phyloP scores from a whole-genome alignment of 2,329 filamentous ascomycete genomes.

The Coleophoma cylindrospora region DNA sequence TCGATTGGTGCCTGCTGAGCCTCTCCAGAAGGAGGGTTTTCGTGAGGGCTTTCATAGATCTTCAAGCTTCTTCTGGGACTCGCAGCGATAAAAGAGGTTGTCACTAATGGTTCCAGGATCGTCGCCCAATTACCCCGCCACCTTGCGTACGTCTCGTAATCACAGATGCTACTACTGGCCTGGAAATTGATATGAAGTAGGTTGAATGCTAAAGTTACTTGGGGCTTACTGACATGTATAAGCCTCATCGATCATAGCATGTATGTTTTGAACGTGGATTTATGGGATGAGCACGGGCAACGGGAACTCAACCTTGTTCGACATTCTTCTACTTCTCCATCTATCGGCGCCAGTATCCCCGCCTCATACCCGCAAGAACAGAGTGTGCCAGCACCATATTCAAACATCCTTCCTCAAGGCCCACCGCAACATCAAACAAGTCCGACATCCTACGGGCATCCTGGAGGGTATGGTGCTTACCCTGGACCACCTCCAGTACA shows the following conservation, averaged over 20 bases:
- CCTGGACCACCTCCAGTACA: slow-evolving; percentile 17
- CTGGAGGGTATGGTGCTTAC: background rate
- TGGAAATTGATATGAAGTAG: slow-evolving; percentile 81
- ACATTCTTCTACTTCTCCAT: slow-evolving; percentile 62
- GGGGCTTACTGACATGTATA: slow-evolving; percentile 12
- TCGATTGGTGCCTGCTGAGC: no score
- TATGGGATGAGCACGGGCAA: slow-evolving; percentile 57
- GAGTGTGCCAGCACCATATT: slow-evolving; percentile 28
- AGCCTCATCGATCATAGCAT: slow-evolving; percentile 66
- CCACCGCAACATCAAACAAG: slow-evolving; percentile 1
- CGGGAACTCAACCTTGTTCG: slow-evolving; percentile 65
- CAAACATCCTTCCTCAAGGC: slow-evolving; percentile 13
- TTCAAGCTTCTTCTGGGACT: no score
- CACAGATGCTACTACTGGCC: slow-evolving; percentile 65
- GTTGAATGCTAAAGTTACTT: slow-evolving; percentile 31
- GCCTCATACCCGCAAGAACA: slow-evolving; percentile 64
- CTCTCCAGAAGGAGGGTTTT: no score
- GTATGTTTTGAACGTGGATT: slow-evolving; percentile 64
- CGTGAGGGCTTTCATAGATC: no score
- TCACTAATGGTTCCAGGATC: slow-evolving; percentile 48
- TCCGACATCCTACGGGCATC: background rate
- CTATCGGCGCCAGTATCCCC: slow-evolving; percentile 75
- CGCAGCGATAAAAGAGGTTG: no score
- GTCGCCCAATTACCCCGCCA: slow-evolving; percentile 90
- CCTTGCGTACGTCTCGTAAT: slow-evolving; percentile 85